A percentile compares a stretch with the other conserved stretches of the same genome.
These are phyloP conservation scores for Hypoxylon sp. DNA, from an alignment of 2,329 filamentous ascomycete genomes.

Conservation along the genomic window DNA sequence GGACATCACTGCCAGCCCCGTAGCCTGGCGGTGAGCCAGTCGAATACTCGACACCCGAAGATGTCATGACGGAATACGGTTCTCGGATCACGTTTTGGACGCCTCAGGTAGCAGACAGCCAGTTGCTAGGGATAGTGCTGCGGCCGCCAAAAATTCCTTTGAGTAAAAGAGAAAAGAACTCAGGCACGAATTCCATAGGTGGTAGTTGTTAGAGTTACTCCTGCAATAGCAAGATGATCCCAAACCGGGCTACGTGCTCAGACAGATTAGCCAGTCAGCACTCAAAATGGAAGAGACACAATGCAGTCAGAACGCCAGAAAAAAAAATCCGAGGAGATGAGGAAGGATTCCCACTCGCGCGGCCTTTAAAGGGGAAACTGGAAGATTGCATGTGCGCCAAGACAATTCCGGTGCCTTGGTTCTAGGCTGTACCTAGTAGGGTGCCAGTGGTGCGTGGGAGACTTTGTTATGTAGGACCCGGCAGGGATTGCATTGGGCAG, in stretches of 20 bases:
- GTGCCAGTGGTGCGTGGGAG: not conserved
- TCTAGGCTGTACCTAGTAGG: constrained; percentile 12
- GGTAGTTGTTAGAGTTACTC: constrained; percentile 11
- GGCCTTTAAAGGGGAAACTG: constrained; percentile 18
- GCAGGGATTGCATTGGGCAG: constrained; percentile 11
- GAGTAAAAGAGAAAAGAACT: constrained; percentile 46
- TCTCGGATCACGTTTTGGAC: not conserved
- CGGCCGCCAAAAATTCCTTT: constrained; percentile 37
- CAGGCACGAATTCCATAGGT: constrained; percentile 43
- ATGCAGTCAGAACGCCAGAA: constrained; percentile 22
- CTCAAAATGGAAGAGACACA: constrained; percentile 1
- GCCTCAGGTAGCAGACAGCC: constrained; percentile 25
- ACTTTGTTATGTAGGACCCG: constrained; percentile 14
- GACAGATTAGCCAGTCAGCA: constrained; percentile 26
- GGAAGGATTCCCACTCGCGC: constrained; percentile 21
- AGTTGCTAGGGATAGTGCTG: constrained; percentile 4
- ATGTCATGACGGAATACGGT: constrained; percentile 33
- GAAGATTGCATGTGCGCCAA: constrained; percentile 35
- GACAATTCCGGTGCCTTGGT: constrained; percentile 38
- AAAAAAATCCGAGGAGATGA: constrained; percentile 5
- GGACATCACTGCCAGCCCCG: constrained; percentile 14
- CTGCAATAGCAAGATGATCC: constrained; percentile 17
- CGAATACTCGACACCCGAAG: constrained; percentile 40
- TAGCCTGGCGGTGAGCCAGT: constrained; percentile 28
- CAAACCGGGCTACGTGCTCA: constrained; percentile 10